These are phyloP conservation scores for Chlorociboria aeruginascens DNA, from an alignment of 495 filamentous ascomycete species.

Conservation along the genomic window DNA sequence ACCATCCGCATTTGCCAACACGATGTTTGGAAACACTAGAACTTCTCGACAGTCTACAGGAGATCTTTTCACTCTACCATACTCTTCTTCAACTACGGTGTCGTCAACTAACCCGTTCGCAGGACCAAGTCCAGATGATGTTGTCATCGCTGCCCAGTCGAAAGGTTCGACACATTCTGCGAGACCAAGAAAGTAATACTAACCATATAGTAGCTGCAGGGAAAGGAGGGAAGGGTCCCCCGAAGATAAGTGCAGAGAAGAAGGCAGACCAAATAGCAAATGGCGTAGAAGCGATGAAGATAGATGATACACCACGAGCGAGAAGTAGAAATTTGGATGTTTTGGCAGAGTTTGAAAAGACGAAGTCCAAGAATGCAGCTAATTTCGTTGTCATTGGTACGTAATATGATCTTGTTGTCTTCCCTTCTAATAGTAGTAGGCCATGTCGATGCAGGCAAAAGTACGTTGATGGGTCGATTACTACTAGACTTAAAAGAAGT, in stretches of 20 bases:
- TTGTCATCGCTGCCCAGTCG: conserved; percentile 74
- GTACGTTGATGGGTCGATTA: conserved; percentile 93
- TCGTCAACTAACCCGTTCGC: conserved; percentile 50
- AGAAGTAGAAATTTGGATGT: conserved; percentile 86
- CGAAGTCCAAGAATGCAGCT: conserved; percentile 64
- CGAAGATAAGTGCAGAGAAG: conserved; percentile 17
- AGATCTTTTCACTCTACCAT: conserved; percentile 33
- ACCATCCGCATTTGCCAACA: conserved; percentile 59
- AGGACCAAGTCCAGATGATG: conserved; percentile 89
- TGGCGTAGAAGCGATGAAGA: conserved; percentile 45
- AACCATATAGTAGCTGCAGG: conserved; percentile 24
- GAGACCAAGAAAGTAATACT: conserved; percentile 24
- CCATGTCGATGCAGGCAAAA: conserved; percentile 96
- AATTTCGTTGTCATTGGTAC: conserved; percentile 94
- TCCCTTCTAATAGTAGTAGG: conserved; percentile 34
- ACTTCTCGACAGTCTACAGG: conserved; percentile 8
- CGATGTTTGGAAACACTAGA: conserved; percentile 37
- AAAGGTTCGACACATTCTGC: conserved; percentile 58
- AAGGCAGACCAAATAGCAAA: conserved; percentile 26
- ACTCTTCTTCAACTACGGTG: conserved; percentile 28
- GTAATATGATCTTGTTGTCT: conserved; percentile 6
- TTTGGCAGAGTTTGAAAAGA: conserved; percentile 64
- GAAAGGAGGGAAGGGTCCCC: conserved; percentile 25
- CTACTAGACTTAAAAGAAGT: conserved; percentile 81
- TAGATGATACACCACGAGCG: conserved; percentile 58